Base-by-base conservation (phyloP, 768 basidiomycete genomes). In the Lactarius pseudohatsudake region DNA sequence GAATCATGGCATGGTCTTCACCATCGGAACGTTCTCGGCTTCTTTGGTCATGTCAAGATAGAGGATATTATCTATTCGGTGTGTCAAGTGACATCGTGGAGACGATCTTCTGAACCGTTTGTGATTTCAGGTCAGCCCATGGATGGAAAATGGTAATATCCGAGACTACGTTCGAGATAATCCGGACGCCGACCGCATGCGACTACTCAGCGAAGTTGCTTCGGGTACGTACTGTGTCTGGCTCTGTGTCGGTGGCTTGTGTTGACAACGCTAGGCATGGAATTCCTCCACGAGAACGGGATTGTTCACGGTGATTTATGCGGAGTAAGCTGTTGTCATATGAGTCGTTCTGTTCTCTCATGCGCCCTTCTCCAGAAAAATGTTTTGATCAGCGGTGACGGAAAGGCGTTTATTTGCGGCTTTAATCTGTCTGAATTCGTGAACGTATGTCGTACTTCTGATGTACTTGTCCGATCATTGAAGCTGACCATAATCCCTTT, bases 61-160 rank as follows among this genome's bases (percentile, higher is more conserved):
- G 76, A 72, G 18, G 73, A 73, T 26, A 32, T 13, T 62, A 26
- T 62, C 65, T 54, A 68, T 54, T 64, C 69, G 2, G 69, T 69
- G 45, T 45, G 66, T 67, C 20, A 7, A 10, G 13, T 28, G n/a
- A 9, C 20, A 36, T 28, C 2, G 5, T 13, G 26, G 32, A 10
- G 9, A 34, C 8, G 2, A 41, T 58, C 5, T 16, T n/a, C 30
- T 62, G 22, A 62, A 22, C 30, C 15, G 2, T 20, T 43, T 62
- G 9, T 20, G 57, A 16, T 62, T 59, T 32, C 60, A 82, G 79
- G 81, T 83, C 62, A 79, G 78, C 47, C 81, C 82, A 5, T 81
- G 78, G 78, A 81, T 82, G 78, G 75, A 77, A 28, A 76, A 82
- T 62, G 79, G 80, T 13, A 79, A 80, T 22, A 76, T 77, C 2